Conservation (phyloP, 2,329 filamentous ascomycete species). For the Pseudocercospora cruenta region DNA sequence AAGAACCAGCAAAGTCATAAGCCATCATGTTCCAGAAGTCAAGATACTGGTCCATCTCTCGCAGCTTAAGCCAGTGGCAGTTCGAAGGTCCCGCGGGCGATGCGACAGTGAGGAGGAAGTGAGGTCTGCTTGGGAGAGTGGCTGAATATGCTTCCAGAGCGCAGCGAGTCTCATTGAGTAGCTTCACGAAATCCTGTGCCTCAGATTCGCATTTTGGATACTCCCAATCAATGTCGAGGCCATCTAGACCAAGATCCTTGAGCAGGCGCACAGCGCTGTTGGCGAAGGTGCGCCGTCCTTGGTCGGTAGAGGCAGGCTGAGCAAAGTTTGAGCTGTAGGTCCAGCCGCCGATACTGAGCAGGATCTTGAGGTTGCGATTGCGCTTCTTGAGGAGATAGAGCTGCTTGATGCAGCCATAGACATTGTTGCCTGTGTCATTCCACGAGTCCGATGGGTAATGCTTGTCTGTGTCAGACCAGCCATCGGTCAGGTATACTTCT, state of each 20-base stretch:
- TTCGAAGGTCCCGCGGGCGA: conserved; percentile 50
- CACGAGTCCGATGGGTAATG: conserved; percentile 71
- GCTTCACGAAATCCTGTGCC: conserved; percentile 44
- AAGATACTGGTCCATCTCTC: conserved; percentile 46
- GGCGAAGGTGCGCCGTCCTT: conserved; percentile 68
- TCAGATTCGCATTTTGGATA: conserved; percentile 49
- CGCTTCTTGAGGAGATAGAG: conserved; percentile 74
- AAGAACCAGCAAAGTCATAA: conserved; percentile 70
- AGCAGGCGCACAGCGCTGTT: conserved; percentile 73
- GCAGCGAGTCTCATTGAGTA: conserved; percentile 44
- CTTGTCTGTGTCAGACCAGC: conserved; percentile 70
- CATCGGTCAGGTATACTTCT: conserved; percentile 74
- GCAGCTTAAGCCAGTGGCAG: conserved; percentile 46
- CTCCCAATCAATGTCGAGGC: conserved; percentile 55
- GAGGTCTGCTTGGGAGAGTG: conserved; percentile 39
- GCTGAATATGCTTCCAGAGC: conserved; percentile 47
- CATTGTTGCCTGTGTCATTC: conserved; percentile 67
- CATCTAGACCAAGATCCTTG: conserved; percentile 74
- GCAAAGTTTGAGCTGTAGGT: conserved; percentile 79
- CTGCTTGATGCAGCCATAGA: conserved; percentile 78
- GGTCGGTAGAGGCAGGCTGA: conserved; percentile 64
- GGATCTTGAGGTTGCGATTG: conserved; percentile 74
- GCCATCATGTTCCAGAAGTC: conserved; percentile 58
- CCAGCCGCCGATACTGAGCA: conserved; percentile 85
- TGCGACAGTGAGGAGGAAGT: conserved; percentile 51